Base-by-base conservation (phyloP, 2,329 filamentous ascomycete genomes). In the Xylariaceae sp. region DNA sequence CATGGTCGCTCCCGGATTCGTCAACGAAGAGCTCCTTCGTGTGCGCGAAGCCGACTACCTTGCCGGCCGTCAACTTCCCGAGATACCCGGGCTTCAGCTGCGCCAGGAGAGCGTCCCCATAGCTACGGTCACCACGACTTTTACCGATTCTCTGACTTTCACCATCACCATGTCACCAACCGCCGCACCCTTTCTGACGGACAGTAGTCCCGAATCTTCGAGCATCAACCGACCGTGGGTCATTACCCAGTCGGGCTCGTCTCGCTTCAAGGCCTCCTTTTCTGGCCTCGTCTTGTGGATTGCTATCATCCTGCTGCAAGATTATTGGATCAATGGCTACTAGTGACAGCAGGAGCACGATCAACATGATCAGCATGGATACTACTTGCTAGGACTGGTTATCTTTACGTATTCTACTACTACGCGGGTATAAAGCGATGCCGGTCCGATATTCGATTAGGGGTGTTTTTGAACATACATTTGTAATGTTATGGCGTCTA, bases 1-100 rank as follows among this genome's bases (percentile, higher is more conserved):
- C 60, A 71, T 71, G 69, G 66, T 66, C 2, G 64, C 67, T 1
- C 66, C 70, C 0, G 64, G 63, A 4, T 57, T 47, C 13, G 62
- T 65, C 44, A 60, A 66, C 51, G 56, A 61, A 35, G 67, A 70
- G 49, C 59, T 70, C 4, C 67, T 72, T 10, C 63, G 64, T 15
- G 64, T 63, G 49, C 66, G 70, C 9, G 70, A 72, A 57, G 66
- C 61, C 5, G 68, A 69, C 44, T 71, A 72, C 52, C 68, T 72
- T 5, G 69, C 68, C 30, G 68, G 70, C 4, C 65, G 64, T 13
- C 63, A 67, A 48, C 63, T 72, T 3, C 54, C 64, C 42, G 66
- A 70, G 13, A 57, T 72, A 4, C 68, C 70, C 1, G 67, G 68
- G 5, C 58, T 71, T 4, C 66, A 69, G 13, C 52, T 72, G 18